phyloP scores from a whole-genome alignment of 345 rosid species.

The Camelina laxa region DNA sequence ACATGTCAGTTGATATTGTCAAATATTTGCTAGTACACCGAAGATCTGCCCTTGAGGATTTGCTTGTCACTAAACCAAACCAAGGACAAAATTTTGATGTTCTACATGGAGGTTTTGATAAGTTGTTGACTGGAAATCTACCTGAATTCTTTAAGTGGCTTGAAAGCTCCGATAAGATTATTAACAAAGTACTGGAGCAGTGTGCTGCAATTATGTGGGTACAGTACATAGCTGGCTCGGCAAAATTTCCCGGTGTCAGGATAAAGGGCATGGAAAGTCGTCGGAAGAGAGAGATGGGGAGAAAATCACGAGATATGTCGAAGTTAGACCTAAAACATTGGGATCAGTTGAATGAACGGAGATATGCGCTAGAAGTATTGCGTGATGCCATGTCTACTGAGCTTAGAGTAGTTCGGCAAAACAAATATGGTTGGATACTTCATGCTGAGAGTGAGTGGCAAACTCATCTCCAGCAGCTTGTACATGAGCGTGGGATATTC shows the following conservation, averaged over 20 bases:
- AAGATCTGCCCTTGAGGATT: slow-evolving; percentile 85
- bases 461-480: slow-evolving; percentile 93
- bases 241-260: slow-evolving; percentile 96
- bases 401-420: slow-evolving; percentile 98
- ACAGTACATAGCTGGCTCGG: slow-evolving; percentile 89
- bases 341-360: slow-evolving; percentile 95
- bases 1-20: slow-evolving; percentile 80
- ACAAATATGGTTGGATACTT: slow-evolving; percentile 99
- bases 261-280: slow-evolving; percentile 94
- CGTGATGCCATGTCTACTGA: slow-evolving; percentile 99
- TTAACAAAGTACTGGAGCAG: slow-evolving; percentile 90
- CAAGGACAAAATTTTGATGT: slow-evolving; percentile 85
- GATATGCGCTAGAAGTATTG: slow-evolving; percentile 91
- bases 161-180: slow-evolving; percentile 73
- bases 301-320: slow-evolving; percentile 77
- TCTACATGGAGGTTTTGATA: slow-evolving; percentile 95
- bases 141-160: slow-evolving; percentile 86
- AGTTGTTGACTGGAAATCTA: slow-evolving; percentile 78
- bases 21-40: slow-evolving; percentile 89
- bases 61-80: slow-evolving; percentile 85
- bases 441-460: slow-evolving; percentile 99
- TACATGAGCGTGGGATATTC: slow-evolving; percentile 95
- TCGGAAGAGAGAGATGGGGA: slow-evolving; percentile 91
- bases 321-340: slow-evolving; percentile 86
- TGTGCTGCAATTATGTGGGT: slow-evolving; percentile 98